phyloP scores from a whole-genome alignment of 805 yeast species.

The Metahyphopichia silvanorum region DNA sequence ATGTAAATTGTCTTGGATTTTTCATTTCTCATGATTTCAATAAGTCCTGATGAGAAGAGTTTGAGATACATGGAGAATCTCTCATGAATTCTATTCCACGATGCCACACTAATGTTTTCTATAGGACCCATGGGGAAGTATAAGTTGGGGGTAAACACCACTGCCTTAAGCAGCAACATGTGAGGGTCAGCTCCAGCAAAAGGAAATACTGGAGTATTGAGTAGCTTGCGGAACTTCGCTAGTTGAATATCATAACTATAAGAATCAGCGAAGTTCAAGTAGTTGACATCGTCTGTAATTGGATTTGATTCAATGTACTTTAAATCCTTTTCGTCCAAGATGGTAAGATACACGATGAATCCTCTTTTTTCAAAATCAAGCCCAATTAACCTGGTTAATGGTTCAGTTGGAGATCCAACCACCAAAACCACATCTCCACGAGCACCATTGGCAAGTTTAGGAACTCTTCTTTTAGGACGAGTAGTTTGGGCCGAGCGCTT shows the following conservation, averaged over 20 bases:
- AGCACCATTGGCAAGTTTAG: slow-evolving; percentile 63
- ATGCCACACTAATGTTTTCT: slow-evolving; percentile 47
- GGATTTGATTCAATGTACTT: slow-evolving; percentile 51
- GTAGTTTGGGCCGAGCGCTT: slow-evolving; percentile 1
- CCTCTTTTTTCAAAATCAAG: slow-evolving; percentile 76
- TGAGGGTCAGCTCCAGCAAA: slow-evolving; percentile 58
- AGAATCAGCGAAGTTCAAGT: slow-evolving; percentile 52
- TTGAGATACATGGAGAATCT: slow-evolving; percentile 48
- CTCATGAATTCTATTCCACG: slow-evolving; percentile 52
- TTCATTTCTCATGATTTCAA: slow-evolving; percentile 51
- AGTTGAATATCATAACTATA: slow-evolving; percentile 46
- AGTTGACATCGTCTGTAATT: slow-evolving; percentile 65
- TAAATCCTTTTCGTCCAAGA: slow-evolving; percentile 58
- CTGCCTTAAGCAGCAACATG: slow-evolving; percentile 56
- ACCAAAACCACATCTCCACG: slow-evolving; percentile 72
- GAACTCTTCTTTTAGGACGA: slow-evolving; percentile 49
- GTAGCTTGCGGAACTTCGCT: slow-evolving; percentile 44
- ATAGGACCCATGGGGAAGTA: slow-evolving; percentile 67
- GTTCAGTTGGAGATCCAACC: slow-evolving; percentile 75
- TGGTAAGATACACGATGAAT: slow-evolving; percentile 74
- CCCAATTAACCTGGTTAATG: slow-evolving; percentile 65
- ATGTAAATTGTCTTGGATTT: slow-evolving; percentile 48
- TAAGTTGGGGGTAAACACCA: slow-evolving; percentile 67
- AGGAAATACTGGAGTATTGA: slow-evolving; percentile 55
- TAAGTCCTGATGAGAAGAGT: slow-evolving; percentile 52